A percentile compares a stretch with the other conserved stretches of the same genome.
Evolutionary conservation across 1,284 basidiomycete species (phyloP).

Genomic region (Irpex sp.): DNA sequence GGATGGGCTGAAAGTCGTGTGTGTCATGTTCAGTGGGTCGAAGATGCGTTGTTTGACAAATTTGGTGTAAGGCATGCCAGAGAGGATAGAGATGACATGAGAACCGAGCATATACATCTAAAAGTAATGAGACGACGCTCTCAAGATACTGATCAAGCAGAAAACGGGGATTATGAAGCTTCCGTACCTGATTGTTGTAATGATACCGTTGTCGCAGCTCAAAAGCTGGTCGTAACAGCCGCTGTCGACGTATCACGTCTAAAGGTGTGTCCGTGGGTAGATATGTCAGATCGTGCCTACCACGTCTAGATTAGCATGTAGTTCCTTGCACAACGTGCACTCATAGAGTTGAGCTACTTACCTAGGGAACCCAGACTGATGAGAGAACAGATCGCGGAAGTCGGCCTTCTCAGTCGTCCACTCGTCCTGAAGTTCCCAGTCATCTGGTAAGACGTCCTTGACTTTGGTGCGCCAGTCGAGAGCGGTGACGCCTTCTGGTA

Average conservation of each 20-base stretch:
- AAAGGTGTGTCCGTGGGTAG: constrained; percentile 23
- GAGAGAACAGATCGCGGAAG: constrained; percentile 33
- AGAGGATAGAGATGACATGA: constrained; percentile 28
- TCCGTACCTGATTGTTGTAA: constrained; percentile 33
- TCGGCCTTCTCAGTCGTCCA: constrained; percentile 32
- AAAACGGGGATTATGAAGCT: neutral
- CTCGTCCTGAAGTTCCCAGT: constrained; percentile 35
- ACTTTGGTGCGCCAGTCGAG: constrained; percentile 37
- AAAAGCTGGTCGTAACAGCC: constrained; percentile 27
- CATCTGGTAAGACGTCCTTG: constrained; percentile 33
- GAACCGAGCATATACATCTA: constrained; percentile 33
- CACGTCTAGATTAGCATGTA: neutral
- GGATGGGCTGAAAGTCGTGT: constrained; percentile 39
- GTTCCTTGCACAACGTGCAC: neutral
- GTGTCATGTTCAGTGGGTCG: constrained; percentile 38
- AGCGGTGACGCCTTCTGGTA: constrained; percentile 22
- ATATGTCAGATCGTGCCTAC: constrained; percentile 29
- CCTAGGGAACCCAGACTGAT: constrained; percentile 32
- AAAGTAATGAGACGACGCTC: neutral
- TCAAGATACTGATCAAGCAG: neutral
- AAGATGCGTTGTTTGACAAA: constrained; percentile 41
- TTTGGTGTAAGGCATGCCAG: constrained; percentile 29
- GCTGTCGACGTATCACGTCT: constrained; percentile 26
- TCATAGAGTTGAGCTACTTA: constrained; percentile 10
- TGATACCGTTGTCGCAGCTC: constrained; percentile 33